Percentiles rank a stretch among this genome's conserved stretches.
Evolutionary conservation across 2,329 filamentous ascomycete genomes (phyloP).

Genomic region (Botrytis fragariae): DNA sequence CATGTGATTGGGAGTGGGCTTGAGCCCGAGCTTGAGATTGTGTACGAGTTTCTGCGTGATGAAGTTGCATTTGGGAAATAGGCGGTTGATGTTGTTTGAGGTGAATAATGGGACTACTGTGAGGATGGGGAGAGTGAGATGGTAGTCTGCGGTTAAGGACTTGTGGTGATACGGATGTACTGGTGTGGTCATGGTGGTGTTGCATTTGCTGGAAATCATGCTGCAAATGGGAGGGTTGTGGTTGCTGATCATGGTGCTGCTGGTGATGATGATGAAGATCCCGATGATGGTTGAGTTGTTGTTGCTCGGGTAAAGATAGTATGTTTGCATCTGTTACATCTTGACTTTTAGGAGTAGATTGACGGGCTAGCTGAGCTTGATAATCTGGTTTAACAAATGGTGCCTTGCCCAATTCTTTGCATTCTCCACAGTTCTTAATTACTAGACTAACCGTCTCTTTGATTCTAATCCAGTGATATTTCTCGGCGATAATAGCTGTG

Average conservation of each 20-base stretch:
- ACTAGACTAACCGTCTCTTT: conserved; percentile 96
- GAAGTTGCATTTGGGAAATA: conserved; percentile 20
- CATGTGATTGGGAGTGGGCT: background rate
- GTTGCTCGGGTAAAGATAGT: conserved; percentile 27
- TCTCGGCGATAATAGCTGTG: conserved; percentile 87
- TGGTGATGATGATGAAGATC: background rate
- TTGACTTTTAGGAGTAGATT: conserved; percentile 1
- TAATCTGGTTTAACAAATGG: conserved; percentile 38
- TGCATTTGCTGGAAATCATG: conserved; percentile 15
- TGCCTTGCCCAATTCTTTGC: conserved; percentile 73
- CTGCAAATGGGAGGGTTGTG: conserved; percentile 10
- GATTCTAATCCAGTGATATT: conserved; percentile 96
- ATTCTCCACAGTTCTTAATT: conserved; percentile 86
- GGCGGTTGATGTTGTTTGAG: conserved; percentile 18
- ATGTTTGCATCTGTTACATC: conserved; percentile 30
- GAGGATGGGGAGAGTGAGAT: conserved; percentile 20
- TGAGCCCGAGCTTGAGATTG: background rate
- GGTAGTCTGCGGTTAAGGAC: conserved; percentile 35
- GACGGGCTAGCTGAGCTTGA: conserved; percentile 20
- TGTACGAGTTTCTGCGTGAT: conserved; percentile 15
- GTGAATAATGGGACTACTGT: conserved; percentile 4
- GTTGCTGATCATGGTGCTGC: background rate
- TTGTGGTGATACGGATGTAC: conserved; percentile 36
- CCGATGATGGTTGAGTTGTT: background rate
- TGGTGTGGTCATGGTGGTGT: conserved; percentile 21